phyloP scores from a whole-genome alignment of 352 stramenopile genomes.

The Aphanomyces astaci region DNA sequence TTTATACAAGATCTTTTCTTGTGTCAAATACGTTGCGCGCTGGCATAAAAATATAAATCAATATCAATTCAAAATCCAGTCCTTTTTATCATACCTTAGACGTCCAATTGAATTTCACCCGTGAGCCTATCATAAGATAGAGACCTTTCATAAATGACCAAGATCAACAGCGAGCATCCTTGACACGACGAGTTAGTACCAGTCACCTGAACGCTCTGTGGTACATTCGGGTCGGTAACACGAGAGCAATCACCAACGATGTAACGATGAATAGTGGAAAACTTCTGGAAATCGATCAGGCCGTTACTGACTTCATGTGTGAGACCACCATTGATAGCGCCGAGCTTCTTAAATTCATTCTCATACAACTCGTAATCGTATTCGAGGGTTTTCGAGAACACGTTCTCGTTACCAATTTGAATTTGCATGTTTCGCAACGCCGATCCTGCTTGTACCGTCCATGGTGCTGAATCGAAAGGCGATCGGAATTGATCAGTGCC shows the following conservation, averaged over 20 bases:
- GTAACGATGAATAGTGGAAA: slow-evolving; percentile 20
- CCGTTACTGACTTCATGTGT: slow-evolving; percentile 26
- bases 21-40: no score
- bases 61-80: no score
- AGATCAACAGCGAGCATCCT: slow-evolving; percentile 4
- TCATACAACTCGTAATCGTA: slow-evolving; percentile 26
- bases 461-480: slow-evolving; percentile 27
- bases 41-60: neutral
- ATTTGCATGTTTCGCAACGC: slow-evolving; percentile 26
- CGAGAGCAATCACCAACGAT: slow-evolving; percentile 23
- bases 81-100: no score
- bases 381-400: slow-evolving; percentile 27
- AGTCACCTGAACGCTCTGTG: neutral
- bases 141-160: slow-evolving; percentile 8
- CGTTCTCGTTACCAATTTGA: slow-evolving; percentile 28
- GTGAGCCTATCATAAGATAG: no score
- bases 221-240: slow-evolving; percentile 10
- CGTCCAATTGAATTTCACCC: slow-evolving; percentile 18
- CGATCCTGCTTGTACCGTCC: slow-evolving; percentile 26
- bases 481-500: slow-evolving; percentile 21
- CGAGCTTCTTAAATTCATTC: slow-evolving; percentile 26
- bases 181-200: slow-evolving; percentile 10
- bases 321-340: slow-evolving; percentile 27
- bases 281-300: slow-evolving; percentile 26
- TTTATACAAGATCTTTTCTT: no score